Evolutionary conservation across 257 asterid genomes (phyloP).

Genomic region (Fraxinus pennsylvanica): DNA sequence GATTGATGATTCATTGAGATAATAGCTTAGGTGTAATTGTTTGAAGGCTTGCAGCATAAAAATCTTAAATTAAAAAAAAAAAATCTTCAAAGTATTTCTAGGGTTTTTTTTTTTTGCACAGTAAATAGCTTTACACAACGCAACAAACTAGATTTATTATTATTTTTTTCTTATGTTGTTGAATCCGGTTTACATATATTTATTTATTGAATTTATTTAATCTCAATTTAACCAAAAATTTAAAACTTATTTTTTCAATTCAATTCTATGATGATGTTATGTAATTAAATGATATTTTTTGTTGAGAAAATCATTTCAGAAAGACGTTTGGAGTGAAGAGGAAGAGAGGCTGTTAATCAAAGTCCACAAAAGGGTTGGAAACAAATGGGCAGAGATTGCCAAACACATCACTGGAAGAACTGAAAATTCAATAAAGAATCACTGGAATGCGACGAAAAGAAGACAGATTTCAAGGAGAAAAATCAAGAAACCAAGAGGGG

Average conservation of each 20-base stretch:
- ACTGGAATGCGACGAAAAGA: constrained; percentile 75
- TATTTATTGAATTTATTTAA: not conserved
- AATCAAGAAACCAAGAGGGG: constrained; percentile 33
- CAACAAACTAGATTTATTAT: not conserved
- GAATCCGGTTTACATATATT: not conserved
- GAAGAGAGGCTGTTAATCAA: constrained; percentile 59
- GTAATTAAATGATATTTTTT: not conserved
- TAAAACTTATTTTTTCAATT: too few relatives aligned
- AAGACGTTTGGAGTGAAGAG: constrained; percentile 66
- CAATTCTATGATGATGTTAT: not conserved
- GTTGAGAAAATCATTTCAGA: constrained; percentile 34
- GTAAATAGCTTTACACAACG: too few relatives aligned
- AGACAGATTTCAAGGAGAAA: constrained; percentile 51
- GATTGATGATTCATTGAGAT: not conserved
- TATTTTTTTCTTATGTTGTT: not conserved
- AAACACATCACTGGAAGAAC: constrained; percentile 66
- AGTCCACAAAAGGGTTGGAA: constrained; percentile 55
- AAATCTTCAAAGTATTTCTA: not conserved
- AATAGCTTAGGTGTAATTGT: not conserved
- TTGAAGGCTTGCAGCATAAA: not conserved
- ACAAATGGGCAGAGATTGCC: constrained; percentile 76
- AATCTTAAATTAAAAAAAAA: not conserved
- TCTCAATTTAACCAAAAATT: too few relatives aligned
- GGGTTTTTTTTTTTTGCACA: not conserved
- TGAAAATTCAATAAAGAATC: constrained; percentile 79